These are phyloP conservation scores for Triticum monococcum DNA, from an alignment of 176 grass and related monocot genomes.

Conservation along the genomic window DNA sequence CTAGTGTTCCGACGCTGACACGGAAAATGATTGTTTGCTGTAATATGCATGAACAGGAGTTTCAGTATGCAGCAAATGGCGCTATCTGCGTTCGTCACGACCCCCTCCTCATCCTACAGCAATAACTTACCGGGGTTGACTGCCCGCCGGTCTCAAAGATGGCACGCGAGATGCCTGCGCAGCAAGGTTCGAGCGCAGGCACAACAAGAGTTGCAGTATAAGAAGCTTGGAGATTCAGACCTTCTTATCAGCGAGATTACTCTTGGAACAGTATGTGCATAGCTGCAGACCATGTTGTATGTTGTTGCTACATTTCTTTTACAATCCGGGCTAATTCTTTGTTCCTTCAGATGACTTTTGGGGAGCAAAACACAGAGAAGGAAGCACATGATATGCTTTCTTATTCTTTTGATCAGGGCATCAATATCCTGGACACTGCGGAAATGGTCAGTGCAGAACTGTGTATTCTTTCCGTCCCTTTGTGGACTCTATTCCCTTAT, in stretches of 20 bases:
- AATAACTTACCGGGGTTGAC: background rate
- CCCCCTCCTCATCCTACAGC: background rate
- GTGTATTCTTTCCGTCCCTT: background rate
- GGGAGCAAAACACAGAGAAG: conserved; percentile 44
- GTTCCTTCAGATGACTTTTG: conserved; percentile 35
- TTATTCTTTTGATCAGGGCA: conserved; percentile 39
- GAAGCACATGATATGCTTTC: conserved; percentile 42
- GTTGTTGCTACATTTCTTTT: background rate
- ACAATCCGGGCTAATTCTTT: background rate
- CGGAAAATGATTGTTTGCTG: background rate
- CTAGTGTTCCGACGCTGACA: background rate
- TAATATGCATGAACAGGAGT: conserved; percentile 12
- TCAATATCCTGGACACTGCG: conserved; percentile 47
- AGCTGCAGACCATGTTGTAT: background rate
- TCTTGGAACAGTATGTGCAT: conserved; percentile 55
- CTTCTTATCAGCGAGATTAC: conserved; percentile 63
- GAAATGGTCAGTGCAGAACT: conserved; percentile 33
- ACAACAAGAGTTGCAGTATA: conserved; percentile 34
- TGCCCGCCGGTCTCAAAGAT: background rate
- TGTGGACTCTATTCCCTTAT: background rate
- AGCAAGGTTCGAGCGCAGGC: conserved; percentile 14
- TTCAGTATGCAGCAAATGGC: conserved; percentile 43
- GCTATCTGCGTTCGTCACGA: conserved; percentile 14
- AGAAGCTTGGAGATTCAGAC: conserved; percentile 67
- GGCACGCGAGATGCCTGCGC: background rate